Percentiles rank a stretch among this genome's conserved stretches.
phyloP scores from a whole-genome alignment of 768 basidiomycete genomes.

The Sistotremastrum niveocremeum region DNA sequence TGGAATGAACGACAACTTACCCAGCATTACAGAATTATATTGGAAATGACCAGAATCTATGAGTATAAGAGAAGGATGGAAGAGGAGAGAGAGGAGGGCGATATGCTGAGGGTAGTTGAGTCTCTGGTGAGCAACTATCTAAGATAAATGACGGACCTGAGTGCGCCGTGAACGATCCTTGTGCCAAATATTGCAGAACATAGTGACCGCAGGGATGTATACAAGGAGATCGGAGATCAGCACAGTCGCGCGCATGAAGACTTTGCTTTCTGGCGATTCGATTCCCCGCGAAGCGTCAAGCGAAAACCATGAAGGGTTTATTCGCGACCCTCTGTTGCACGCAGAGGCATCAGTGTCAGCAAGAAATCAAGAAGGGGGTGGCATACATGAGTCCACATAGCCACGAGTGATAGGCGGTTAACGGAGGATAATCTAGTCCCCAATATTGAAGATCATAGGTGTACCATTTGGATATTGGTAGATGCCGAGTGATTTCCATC shows the following conservation, averaged over 20 bases:
- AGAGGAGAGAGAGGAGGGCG: conserved; percentile 55
- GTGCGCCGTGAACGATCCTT: conserved; percentile 58
- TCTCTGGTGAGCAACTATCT: background rate
- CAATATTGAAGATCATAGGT: conserved; percentile 80
- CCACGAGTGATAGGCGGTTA: conserved; percentile 87
- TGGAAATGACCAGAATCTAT: conserved; percentile 94
- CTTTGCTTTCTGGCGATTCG: conserved; percentile 48
- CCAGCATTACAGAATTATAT: conserved; percentile 91
- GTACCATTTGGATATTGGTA: conserved; percentile 74
- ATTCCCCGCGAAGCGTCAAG: conserved; percentile 57
- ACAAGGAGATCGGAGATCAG: conserved; percentile 52
- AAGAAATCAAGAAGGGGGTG: background rate
- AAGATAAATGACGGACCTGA: conserved; percentile 37
- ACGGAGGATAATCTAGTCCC: conserved; percentile 90
- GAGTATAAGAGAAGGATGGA: conserved; percentile 74
- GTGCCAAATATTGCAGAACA: conserved; percentile 57
- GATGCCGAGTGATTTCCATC: conserved; percentile 82
- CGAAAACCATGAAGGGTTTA: conserved; percentile 56
- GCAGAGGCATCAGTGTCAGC: conserved; percentile 4
- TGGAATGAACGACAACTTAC: conserved; percentile 22
- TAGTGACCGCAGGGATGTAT: conserved; percentile 60
- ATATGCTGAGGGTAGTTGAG: conserved; percentile 32
- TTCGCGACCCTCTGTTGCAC: conserved; percentile 29
- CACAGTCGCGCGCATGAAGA: conserved; percentile 75
- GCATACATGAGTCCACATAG: conserved; percentile 64